These are phyloP conservation scores for Zymoseptoria passerinii DNA, from an alignment of 2,329 filamentous ascomycete genomes.

Conservation along the genomic window DNA sequence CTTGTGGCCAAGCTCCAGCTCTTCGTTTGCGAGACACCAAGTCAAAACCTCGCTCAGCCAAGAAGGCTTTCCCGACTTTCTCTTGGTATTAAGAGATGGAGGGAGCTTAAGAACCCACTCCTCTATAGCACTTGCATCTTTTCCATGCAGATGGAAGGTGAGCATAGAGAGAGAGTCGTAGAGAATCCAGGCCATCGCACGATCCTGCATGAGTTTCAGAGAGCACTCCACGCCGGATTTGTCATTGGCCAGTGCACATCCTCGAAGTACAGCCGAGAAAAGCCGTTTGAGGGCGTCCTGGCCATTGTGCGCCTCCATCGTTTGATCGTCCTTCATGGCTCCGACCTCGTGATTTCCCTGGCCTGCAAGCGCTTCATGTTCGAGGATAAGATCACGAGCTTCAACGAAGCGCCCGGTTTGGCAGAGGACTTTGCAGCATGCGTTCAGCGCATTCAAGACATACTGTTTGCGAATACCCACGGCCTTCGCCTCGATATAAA, in stretches of 20 bases:
- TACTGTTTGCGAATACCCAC: neutral
- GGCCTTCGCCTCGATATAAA: constrained; percentile 20
- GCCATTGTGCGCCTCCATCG: neutral
- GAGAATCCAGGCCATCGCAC: neutral
- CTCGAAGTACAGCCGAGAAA: neutral
- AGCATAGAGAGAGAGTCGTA: constrained; percentile 24
- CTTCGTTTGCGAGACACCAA: constrained; percentile 36
- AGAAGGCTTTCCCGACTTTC: neutral
- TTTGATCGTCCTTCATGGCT: neutral
- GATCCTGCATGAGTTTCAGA: neutral
- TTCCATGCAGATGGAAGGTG: constrained; percentile 51
- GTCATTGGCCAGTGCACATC: neutral
- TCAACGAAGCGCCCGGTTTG: constrained; percentile 37
- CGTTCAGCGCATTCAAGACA: neutral
- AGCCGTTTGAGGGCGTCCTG: neutral
- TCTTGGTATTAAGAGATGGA: neutral
- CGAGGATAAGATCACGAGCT: constrained; percentile 20
- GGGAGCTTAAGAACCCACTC: constrained; percentile 48
- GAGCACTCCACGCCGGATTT: neutral
- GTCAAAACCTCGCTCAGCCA: constrained; percentile 6
- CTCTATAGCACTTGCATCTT: constrained; percentile 54
- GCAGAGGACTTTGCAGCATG: constrained; percentile 16
- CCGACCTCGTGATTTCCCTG: neutral
- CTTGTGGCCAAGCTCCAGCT: constrained; percentile 54
- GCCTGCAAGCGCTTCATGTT: neutral